A percentile compares a stretch with the other conserved stretches of the same genome.
Evolutionary conservation across 2,329 filamentous ascomycete species (phyloP).

Genomic region (Chaetomium strumarium): DNA sequence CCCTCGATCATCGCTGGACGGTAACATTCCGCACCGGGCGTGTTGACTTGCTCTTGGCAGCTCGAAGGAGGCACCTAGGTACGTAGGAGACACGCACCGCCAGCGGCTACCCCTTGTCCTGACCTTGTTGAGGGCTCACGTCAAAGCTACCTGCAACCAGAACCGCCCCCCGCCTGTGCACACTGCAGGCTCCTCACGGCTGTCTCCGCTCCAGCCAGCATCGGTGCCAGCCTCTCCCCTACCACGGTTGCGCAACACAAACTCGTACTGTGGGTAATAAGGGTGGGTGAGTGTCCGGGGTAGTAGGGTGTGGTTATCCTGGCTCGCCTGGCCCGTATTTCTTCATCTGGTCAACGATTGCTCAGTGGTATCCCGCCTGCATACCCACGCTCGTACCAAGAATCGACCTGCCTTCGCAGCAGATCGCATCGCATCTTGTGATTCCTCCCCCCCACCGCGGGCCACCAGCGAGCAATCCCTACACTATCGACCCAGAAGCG

Average conservation of each 20-base stretch:
- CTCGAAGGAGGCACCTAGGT: too few species aligned
- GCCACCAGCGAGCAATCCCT: constrained; percentile 13
- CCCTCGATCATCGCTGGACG: not conserved
- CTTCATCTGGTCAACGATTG: constrained; percentile 18
- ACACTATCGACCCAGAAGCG: constrained; percentile 17
- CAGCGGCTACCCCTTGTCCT: constrained; percentile 18
- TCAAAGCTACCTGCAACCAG: constrained; percentile 5
- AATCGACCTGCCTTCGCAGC: constrained; percentile 14
- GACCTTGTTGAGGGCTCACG: constrained; percentile 1
- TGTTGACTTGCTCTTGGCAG: constrained; percentile 14
- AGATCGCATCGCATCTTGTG: constrained; percentile 19
- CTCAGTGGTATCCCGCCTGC: constrained; percentile 23
- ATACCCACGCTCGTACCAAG: constrained; percentile 20
- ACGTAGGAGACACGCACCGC: constrained; percentile 7
- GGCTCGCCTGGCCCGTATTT: too few species aligned
- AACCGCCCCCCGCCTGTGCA: too few species aligned
- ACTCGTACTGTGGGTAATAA: too few species aligned
- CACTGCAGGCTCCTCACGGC: constrained; percentile 7
- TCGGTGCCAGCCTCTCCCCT: constrained; percentile 9
- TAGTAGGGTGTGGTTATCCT: constrained; percentile 16
- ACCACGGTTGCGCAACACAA: not conserved
- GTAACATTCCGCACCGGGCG: constrained; percentile 12
- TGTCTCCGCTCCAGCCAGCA: constrained; percentile 4
- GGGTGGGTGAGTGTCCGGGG: constrained; percentile 10
- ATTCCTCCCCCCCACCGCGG: too few species aligned